Base-by-base conservation (phyloP, 2,329 filamentous ascomycete genomes). In the Trichothecium sympodiale region DNA sequence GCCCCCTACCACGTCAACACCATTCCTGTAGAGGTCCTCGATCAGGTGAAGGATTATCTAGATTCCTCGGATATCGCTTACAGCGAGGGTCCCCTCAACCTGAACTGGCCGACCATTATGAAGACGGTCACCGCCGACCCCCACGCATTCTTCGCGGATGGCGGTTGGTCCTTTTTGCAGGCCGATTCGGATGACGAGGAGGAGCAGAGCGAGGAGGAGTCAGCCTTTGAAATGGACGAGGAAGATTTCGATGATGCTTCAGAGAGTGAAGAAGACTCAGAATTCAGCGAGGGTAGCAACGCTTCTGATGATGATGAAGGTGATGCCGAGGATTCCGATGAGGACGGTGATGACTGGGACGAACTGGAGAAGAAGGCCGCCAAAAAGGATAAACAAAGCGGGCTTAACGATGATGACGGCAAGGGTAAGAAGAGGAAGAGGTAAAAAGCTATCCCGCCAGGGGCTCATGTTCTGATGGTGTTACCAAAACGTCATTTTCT, bases 31-130 rank as follows among this genome's bases (percentile, higher is more conserved):
- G 91, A 98, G 54, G 85, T 82, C 3, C 71, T 98, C 4, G 91
- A 98, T 47, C 80, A 85, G 36, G 89, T 98, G 46, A 96, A 96
- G 61, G 93, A 98, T 53, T 98, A 91, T 80, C 74, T 98, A 8
- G 89, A 98, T 59, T 88, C 82, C 2, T 88, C 91, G 33, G 89
- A 98, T 53, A 94, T 98, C 52, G 80, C 91, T 14, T 96, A 80
- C 65, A 83, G 78, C 10, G 93, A 98, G 60, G 91, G 91, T 38
- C 91, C 89, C 2, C 77, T 98, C 47, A 98, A 98, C 64, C 71
- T 98, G 38, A 96, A 96, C 69, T 98, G 91, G 91, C 83, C 84
- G 9, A 94, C 88, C 13, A 98, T 98, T 54, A 98, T 98, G 87
- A 98, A 98, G 71, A 98, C 91, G 0, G 88, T 98, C 17, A 89